These are phyloP conservation scores for Alternaria tenuissima DNA, from an alignment of 2,329 filamentous ascomycete genomes.

Conservation along the genomic window DNA sequence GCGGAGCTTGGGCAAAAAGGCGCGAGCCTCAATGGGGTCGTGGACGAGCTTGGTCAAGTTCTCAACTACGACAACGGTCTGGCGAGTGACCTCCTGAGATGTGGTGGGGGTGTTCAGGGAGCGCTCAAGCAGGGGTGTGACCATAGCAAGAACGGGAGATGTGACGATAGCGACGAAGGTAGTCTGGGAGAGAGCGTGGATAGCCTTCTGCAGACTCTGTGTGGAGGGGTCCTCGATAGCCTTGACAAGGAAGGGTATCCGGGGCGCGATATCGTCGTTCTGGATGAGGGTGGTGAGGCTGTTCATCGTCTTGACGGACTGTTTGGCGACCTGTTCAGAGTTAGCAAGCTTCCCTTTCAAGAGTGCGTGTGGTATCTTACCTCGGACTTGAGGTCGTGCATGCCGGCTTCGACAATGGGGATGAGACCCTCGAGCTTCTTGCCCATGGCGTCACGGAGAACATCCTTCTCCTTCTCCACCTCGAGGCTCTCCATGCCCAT, in stretches of 20 bases:
- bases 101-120: conserved; percentile 91
- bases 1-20: conserved; percentile 92
- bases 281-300: conserved; percentile 87
- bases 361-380: conserved; percentile 52
- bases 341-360: conserved; percentile 20
- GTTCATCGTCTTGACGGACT: conserved; percentile 91
- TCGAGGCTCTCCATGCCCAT: conserved; percentile 84
- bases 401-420: conserved; percentile 87
- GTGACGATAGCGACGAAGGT: conserved; percentile 98
- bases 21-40: conserved; percentile 90
- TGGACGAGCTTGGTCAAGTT: conserved; percentile 98
- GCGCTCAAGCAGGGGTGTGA: conserved; percentile 93
- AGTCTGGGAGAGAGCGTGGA: conserved; percentile 94
- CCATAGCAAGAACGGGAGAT: conserved; percentile 89
- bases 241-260: conserved; percentile 90
- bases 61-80: conserved; percentile 95
- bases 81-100: conserved; percentile 90
- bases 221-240: conserved; percentile 94
- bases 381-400: conserved; percentile 95
- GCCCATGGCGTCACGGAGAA: conserved; percentile 90
- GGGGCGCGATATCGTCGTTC: conserved; percentile 94
- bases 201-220: conserved; percentile 90
- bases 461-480: conserved; percentile 85
- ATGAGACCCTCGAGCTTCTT: conserved; percentile 86
- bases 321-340: conserved; percentile 68